Conservation (phyloP, 164 flowering plant genomes). For the Nelumbo lutea region DNA sequence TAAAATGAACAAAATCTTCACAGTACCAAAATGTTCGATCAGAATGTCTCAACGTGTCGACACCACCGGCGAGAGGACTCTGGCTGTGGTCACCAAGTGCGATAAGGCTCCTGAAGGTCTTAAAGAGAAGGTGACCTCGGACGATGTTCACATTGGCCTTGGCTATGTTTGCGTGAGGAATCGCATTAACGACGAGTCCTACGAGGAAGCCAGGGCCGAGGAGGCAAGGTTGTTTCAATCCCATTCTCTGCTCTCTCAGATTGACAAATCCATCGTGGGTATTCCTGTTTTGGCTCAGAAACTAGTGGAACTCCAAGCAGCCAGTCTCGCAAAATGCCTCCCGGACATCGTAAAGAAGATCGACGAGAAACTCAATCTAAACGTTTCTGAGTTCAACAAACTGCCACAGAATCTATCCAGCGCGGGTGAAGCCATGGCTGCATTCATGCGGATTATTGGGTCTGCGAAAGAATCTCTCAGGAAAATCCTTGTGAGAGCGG, state of each 20-base stretch:
- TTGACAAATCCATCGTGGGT: neutral
- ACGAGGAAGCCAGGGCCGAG: neutral
- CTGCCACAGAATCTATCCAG: neutral
- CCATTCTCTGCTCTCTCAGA: neutral
- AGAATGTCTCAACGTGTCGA: slow-evolving; percentile 3
- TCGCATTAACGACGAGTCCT: neutral
- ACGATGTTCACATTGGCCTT: neutral
- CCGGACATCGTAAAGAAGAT: neutral
- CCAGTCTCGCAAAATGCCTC: neutral
- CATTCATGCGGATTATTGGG: neutral
- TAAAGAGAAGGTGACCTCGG: slow-evolving; percentile 2
- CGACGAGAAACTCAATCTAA: neutral
- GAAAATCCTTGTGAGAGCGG: neutral
- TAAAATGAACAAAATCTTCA: too few relatives aligned
- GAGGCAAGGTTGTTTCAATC: neutral
- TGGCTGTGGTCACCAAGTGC: slow-evolving; percentile 5
- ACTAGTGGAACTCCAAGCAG: neutral
- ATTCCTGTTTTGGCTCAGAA: neutral
- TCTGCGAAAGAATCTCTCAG: neutral
- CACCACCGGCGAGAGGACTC: neutral
- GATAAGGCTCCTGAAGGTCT: slow-evolving; percentile 10
- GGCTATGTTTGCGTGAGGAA: neutral
- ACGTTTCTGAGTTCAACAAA: neutral
- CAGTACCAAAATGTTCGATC: neutral
- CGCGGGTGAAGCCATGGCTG: neutral